Base-by-base conservation (phyloP, 345 rosid genomes). In the Gossypium ekmanianum region DNA sequence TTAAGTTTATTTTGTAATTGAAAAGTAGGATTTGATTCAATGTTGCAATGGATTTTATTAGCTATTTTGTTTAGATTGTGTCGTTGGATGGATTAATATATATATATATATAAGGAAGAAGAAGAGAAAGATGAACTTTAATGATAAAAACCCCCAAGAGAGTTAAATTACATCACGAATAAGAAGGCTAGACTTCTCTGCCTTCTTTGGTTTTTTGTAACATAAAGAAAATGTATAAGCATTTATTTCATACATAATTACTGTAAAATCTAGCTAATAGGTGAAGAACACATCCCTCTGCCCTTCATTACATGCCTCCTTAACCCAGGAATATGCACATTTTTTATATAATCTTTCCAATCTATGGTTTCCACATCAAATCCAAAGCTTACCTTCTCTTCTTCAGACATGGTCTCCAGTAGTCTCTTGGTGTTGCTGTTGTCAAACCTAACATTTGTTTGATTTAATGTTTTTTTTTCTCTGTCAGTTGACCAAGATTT, bases 401-500 rank as follows among this genome's bases (percentile, higher is more conserved):
- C 89, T 69, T 88, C 95, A 1, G 89, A 89, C 97, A 92, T 91
- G 20, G 67, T 82, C 77, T 87, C 97, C 92, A 89, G 83, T 78
- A 94, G 77, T 78, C 81, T 86, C 67, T 85, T 74, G 1, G 92
- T 91, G 48, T 92, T 94, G 90, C 94, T 90, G 78, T 85, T 94
- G 68, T 94, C 98, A 75, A 91, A 94, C 83, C 92, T 90, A 88
- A 70, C 44, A 43, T 20, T 47, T 47, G 55, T 67, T 67, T 10
- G 9, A 11, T 24, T 59, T 59, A 7, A 24, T 11, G 8, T 11
- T 68, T 16, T 5, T 12, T 2, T 22, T 56, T 10, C 22, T n/a
- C 3, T 67, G 56, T 47, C 72, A 47, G 41, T 24, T 16, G 45
- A 62, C 12, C 20, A 34, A 27, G 67, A 62, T 39, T 63, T 9